A percentile compares a stretch with the other conserved stretches of the same genome.
Evolutionary conservation across 306 rosid genomes (phyloP).

Genomic region (Ormosia emarginata): DNA sequence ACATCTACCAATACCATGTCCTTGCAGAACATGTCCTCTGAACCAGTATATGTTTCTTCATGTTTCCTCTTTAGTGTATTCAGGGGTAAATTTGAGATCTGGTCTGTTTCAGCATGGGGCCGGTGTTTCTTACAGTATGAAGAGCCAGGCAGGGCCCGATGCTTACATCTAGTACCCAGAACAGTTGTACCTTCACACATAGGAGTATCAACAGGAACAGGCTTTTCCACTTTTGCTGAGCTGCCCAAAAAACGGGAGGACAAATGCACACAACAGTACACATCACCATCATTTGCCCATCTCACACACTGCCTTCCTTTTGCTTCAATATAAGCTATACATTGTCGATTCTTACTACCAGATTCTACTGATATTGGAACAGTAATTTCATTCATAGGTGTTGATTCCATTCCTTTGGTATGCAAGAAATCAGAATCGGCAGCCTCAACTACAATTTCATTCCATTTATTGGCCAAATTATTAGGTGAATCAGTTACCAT

Average conservation of each 20-base stretch:
- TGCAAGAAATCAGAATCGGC: slow-evolving; percentile 42
- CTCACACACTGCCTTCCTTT: slow-evolving; percentile 99
- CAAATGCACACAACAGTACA: slow-evolving; percentile 94
- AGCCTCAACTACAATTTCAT: slow-evolving; percentile 51
- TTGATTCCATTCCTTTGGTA: slow-evolving; percentile 48
- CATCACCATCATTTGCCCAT: slow-evolving; percentile 99
- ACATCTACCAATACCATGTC: slow-evolving; percentile 51
- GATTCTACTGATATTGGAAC: slow-evolving; percentile 40
- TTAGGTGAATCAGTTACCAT: slow-evolving; percentile 34
- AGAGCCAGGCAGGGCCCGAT: slow-evolving; percentile 73
- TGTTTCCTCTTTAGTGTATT: slow-evolving; percentile 60
- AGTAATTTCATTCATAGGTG: slow-evolving; percentile 51
- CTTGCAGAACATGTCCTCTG: slow-evolving; percentile 45
- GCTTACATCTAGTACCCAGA: slow-evolving; percentile 94
- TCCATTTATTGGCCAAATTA: slow-evolving; percentile 58
- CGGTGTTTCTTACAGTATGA: slow-evolving; percentile 91
- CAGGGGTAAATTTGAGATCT: slow-evolving; percentile 35
- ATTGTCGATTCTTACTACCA: slow-evolving; percentile 77
- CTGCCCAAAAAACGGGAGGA: slow-evolving; percentile 78
- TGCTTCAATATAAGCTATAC: slow-evolving; percentile 85
- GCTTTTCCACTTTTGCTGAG: slow-evolving; percentile 55
- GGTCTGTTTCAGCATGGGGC: slow-evolving; percentile 54
- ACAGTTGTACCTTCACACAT: slow-evolving; percentile 98
- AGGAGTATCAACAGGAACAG: slow-evolving; percentile 61
- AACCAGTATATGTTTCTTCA: slow-evolving; percentile 46